Evolutionary conservation across 768 basidiomycete genomes (phyloP).

Genomic region (Agrocybe chaxingu): DNA sequence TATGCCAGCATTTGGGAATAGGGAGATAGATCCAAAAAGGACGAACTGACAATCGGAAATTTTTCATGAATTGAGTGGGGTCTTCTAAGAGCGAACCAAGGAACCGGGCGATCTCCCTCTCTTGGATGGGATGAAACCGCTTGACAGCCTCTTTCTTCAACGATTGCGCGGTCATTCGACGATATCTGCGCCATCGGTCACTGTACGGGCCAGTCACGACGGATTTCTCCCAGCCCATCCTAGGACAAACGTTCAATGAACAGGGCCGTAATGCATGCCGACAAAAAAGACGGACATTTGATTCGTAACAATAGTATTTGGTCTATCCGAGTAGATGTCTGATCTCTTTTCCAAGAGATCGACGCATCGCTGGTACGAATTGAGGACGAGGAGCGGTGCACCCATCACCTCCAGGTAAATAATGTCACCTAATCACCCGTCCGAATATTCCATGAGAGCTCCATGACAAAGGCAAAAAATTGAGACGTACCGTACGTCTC

Average conservation of each 20-base stretch:
- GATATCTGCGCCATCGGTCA: slow-evolving; percentile 23
- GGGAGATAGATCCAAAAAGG: not conserved
- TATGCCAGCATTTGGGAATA: not conserved
- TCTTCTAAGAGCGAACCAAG: slow-evolving; percentile 16
- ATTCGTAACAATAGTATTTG: slow-evolving; percentile 14
- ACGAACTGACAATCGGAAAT: slow-evolving; percentile 22
- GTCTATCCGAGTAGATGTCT: slow-evolving; percentile 25
- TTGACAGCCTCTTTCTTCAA: slow-evolving; percentile 19
- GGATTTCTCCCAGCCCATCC: slow-evolving; percentile 22
- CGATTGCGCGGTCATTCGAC: slow-evolving; percentile 21
- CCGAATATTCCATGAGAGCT: not conserved
- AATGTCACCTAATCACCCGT: slow-evolving; percentile 13
- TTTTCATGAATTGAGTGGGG: slow-evolving; percentile 22
- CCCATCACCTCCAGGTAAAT: slow-evolving; percentile 26
- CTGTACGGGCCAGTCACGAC: slow-evolving; percentile 23
- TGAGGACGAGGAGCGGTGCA: slow-evolving; percentile 22
- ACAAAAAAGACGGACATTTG: slow-evolving; percentile 8
- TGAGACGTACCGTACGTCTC: slow-evolving; percentile 15
- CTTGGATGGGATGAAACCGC: slow-evolving; percentile 20
- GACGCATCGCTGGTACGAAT: slow-evolving; percentile 19
- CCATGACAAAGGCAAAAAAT: not conserved
- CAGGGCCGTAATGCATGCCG: not conserved
- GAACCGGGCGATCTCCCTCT: slow-evolving; percentile 18
- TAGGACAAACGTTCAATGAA: not conserved
- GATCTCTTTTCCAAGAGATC: slow-evolving; percentile 26